A percentile compares a stretch with the other conserved stretches of the same genome.
phyloP scores from a whole-genome alignment of 2,329 filamentous ascomycete species.

The Fusarium heterosporum region DNA sequence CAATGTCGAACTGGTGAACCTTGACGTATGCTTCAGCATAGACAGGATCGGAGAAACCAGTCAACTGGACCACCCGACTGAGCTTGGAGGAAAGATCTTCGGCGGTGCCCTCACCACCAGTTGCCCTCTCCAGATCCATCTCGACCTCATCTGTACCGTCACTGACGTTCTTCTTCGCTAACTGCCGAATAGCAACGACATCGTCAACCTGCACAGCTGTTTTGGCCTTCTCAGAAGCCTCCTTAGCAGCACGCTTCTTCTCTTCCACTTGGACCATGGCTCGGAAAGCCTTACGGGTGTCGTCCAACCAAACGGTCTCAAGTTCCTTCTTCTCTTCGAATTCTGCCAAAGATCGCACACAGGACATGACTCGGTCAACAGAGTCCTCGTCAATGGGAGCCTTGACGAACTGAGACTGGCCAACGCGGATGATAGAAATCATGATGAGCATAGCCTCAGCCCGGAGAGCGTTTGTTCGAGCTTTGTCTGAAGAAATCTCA shows the following conservation, averaged over 20 bases:
- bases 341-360: slow-evolving; percentile 90
- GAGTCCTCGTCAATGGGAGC: slow-evolving; percentile 97
- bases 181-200: slow-evolving; percentile 89
- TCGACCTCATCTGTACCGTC: slow-evolving; percentile 89
- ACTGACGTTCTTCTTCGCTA: slow-evolving; percentile 87
- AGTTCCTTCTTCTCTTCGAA: slow-evolving; percentile 91
- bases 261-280: slow-evolving; percentile 98
- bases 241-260: slow-evolving; percentile 96
- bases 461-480: slow-evolving; percentile 91
- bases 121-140: slow-evolving; percentile 91
- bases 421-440: slow-evolving; percentile 98
- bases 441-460: slow-evolving; percentile 99
- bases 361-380: slow-evolving; percentile 98
- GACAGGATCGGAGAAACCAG: slow-evolving; percentile 96
- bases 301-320: slow-evolving; percentile 91
- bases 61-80: slow-evolving; percentile 94
- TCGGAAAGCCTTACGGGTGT: slow-evolving; percentile 94
- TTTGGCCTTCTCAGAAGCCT: slow-evolving; percentile 92
- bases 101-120: slow-evolving; percentile 83
- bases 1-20: slow-evolving; percentile 98
- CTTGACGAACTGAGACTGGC: slow-evolving; percentile 99
- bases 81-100: slow-evolving; percentile 95
- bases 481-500: slow-evolving; percentile 86
- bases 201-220: slow-evolving; percentile 96
- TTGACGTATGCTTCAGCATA: slow-evolving; percentile 99